Percentiles rank a stretch among this genome's conserved stretches.
These are phyloP conservation scores for Stipa capillata DNA, from an alignment of 176 grass and related monocot genomes.

Conservation along the genomic window DNA sequence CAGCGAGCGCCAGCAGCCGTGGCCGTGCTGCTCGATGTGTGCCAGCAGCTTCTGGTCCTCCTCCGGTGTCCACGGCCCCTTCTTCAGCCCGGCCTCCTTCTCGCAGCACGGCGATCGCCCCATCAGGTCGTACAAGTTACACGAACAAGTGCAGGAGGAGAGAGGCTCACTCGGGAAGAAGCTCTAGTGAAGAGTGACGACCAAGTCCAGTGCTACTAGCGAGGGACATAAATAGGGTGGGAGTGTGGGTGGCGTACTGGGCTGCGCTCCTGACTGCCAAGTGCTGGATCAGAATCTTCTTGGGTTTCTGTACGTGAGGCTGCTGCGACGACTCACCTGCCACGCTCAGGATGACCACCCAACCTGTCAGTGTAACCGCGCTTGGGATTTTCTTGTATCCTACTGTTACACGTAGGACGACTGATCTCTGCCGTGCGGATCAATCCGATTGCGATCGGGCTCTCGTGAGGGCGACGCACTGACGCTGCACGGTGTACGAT, in stretches of 20 bases:
- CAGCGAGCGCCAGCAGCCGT: slow-evolving; percentile 71
- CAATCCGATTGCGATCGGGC: background rate
- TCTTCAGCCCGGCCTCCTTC: slow-evolving; percentile 67
- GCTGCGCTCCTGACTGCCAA: background rate
- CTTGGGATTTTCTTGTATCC: background rate
- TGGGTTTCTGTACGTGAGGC: slow-evolving; percentile 23
- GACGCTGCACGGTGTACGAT: background rate
- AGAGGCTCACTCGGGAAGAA: background rate
- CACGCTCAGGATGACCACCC: background rate
- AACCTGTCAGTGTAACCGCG: background rate
- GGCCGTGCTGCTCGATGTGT: slow-evolving; percentile 55
- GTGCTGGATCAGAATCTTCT: slow-evolving; percentile 16
- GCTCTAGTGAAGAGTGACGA: background rate
- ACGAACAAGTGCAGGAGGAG: background rate
- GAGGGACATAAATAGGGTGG: slow-evolving; percentile 38
- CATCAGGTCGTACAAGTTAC: slow-evolving; percentile 34
- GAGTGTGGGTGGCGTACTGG: background rate
- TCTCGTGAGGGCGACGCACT: background rate
- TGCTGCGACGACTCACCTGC: background rate
- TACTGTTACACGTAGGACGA: background rate
- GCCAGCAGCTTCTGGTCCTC: slow-evolving; percentile 60
- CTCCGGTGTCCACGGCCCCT: slow-evolving; percentile 47
- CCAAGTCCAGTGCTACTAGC: background rate
- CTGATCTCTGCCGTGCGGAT: background rate
- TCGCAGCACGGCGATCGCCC: slow-evolving; percentile 95